A percentile compares a stretch with the other conserved stretches of the same genome.
These are phyloP conservation scores for Tolypocladium sp. DNA, from an alignment of 2,329 filamentous ascomycete species.

Conservation along the genomic window DNA sequence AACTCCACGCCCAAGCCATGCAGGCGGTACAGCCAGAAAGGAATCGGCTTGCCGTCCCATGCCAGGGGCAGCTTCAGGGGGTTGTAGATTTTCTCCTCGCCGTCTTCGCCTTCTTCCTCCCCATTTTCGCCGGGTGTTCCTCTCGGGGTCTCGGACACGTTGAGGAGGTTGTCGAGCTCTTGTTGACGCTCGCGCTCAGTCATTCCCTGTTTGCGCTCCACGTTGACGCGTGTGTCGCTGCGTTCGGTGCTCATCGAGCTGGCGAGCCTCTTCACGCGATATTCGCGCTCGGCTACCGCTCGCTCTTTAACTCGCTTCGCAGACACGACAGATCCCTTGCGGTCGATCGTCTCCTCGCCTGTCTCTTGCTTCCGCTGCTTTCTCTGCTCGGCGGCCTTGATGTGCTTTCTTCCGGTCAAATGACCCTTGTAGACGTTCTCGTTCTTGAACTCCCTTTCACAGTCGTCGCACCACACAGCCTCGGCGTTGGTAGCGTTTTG, in stretches of 20 bases:
- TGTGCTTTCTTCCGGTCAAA: conserved; percentile 83
- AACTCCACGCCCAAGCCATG: conserved; percentile 94
- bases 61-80: conserved; percentile 90
- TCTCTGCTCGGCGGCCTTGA: conserved; percentile 67
- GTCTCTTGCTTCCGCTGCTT: conserved; percentile 35
- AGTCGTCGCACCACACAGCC: conserved; percentile 82
- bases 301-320: conserved; percentile 69
- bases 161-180: conserved; percentile 81
- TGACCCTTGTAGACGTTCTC: conserved; percentile 90
- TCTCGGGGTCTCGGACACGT: conserved; percentile 20
- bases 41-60: conserved; percentile 98
- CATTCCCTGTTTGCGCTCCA: conserved; percentile 95
- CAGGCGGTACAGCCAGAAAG: conserved; percentile 96
- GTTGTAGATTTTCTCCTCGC: conserved; percentile 89
- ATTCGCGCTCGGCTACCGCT: conserved; percentile 82
- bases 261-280: conserved; percentile 70
- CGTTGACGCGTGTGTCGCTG: conserved; percentile 83
- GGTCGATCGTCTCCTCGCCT: conserved; percentile 17
- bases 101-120: conserved; percentile 64
- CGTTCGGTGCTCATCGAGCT: conserved; percentile 79
- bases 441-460: conserved; percentile 92
- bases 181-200: conserved; percentile 92
- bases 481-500: conserved; percentile 34
- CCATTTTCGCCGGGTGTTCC: conserved; percentile 38
- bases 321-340: conserved; percentile 19